Conservation (phyloP, 176 grass and related monocot species). For the Saccharum spontaneum region DNA sequence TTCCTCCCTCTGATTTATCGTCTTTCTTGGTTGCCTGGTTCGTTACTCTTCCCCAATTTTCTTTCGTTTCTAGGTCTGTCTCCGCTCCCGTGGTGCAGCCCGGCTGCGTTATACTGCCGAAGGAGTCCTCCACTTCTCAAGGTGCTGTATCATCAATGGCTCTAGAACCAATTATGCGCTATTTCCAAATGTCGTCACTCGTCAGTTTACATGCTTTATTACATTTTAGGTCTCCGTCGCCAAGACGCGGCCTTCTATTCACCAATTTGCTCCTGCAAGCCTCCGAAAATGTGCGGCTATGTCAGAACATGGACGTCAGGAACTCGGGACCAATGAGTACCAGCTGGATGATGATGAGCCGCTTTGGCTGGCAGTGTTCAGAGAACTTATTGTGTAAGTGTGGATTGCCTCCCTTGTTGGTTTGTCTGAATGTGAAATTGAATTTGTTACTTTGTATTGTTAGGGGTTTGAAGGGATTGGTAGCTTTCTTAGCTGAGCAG, state of each 20-base stretch:
- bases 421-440: not conserved
- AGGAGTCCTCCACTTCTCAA: constrained; percentile 20
- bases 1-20: not conserved
- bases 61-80: not conserved
- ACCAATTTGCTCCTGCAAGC: not conserved
- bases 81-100: not conserved
- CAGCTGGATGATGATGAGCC: constrained; percentile 43
- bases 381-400: constrained; percentile 36
- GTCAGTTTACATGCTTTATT: not conserved
- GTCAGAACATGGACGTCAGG: constrained; percentile 14
- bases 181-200: not conserved
- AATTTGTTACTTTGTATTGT: not conserved
- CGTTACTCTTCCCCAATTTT: not conserved
- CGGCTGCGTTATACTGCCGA: not conserved
- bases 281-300: not conserved
- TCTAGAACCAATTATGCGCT: not conserved
- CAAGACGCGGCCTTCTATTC: not conserved
- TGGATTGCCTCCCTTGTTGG: not conserved
- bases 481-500: constrained; percentile 78
- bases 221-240: constrained; percentile 27
- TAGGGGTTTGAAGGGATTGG: constrained; percentile 63
- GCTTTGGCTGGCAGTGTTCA: constrained; percentile 40
- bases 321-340: constrained; percentile 12
- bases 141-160: not conserved
- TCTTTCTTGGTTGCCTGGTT: not conserved